Evolutionary conservation across 306 rosid species (phyloP), one percentile per base, ranked within the genome.

Genomic region (Vigna angularis): DNA sequence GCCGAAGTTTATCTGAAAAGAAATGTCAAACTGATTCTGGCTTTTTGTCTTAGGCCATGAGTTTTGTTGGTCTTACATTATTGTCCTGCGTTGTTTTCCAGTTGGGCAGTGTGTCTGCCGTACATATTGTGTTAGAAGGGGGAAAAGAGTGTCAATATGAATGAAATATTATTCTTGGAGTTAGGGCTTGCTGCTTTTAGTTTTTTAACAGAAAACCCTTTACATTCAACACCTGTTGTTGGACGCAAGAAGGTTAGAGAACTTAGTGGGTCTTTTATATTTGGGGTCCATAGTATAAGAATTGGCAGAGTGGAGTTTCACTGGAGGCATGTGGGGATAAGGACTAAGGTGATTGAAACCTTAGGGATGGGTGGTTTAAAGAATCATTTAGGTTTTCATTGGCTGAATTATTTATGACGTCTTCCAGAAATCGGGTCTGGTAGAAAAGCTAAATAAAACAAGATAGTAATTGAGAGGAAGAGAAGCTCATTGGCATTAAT

Each of bases 401-500:
- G 32, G 48, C 13, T 57, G 45, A 44, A 42, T 58, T 73, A 24
- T 58, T 38, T 15, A 58, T 26, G 45, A 15, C 16, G 69, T 38
- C 30, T 64, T 64, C 70, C 30, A 38, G 17, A 16, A 16, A 64
- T 3, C 2, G 7, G 70, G 14, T 9, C 28, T 38, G 50, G 70
- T 36, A 38, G 20, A n/a, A 38, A 64, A 36, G 17, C 7, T 38
- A 63, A 28, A 34, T 16, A 63, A 34, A 62, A 63, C 3, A 34
- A 30, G 22, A 20, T 62, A 32, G 68, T 1, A 62, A 62, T 62
- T 28, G 24, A 36, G 49, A 16, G 40, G 70, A 16, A 9, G 70
- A n/a, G 49, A 64, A 64, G 14, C 18, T 8, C 49, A 49, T 8
- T 13, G 49, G 2, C 18, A 36, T 64, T 16, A 70, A 82, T 85